Conservation (phyloP, 306 rosid genomes). For the Fagus crenata region DNA sequence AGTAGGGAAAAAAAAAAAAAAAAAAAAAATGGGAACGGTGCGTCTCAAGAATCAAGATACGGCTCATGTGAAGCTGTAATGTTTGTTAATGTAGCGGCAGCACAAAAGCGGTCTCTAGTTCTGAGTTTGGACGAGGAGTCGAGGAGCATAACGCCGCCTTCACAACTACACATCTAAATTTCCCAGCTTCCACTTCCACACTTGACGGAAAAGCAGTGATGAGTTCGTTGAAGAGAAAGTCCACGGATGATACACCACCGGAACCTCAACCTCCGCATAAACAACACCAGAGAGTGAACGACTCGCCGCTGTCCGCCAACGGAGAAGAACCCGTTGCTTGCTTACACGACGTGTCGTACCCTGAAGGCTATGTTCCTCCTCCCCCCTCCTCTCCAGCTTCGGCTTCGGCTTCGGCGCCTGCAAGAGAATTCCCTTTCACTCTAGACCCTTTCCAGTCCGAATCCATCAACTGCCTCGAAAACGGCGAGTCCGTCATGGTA, state of each 20-base stretch:
- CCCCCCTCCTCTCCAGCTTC: neutral
- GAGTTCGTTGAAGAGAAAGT: conserved; percentile 61
- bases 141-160: too few relatives aligned
- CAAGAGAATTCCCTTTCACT: conserved; percentile 75
- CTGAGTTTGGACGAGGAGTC: too few relatives aligned
- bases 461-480: conserved; percentile 75
- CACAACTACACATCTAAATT: too few relatives aligned
- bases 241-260: conserved; percentile 16
- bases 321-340: conserved; percentile 37
- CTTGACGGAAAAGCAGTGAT: neutral
- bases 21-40: too few relatives aligned
- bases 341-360: conserved; percentile 76
- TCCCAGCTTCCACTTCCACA: too few relatives aligned
- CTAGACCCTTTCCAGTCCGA: conserved; percentile 88
- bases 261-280: conserved; percentile 22
- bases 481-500: conserved; percentile 83
- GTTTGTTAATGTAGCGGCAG: too few relatives aligned
- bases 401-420: conserved; percentile 44
- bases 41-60: too few relatives aligned
- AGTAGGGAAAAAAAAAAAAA: too few relatives aligned
- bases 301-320: neutral
- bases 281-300: conserved; percentile 23
- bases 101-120: too few relatives aligned
- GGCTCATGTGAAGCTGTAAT: too few relatives aligned
- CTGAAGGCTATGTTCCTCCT: conserved; percentile 52